Conservation (phyloP, 1,284 basidiomycete species). For the Ustilago trichophora region DNA sequence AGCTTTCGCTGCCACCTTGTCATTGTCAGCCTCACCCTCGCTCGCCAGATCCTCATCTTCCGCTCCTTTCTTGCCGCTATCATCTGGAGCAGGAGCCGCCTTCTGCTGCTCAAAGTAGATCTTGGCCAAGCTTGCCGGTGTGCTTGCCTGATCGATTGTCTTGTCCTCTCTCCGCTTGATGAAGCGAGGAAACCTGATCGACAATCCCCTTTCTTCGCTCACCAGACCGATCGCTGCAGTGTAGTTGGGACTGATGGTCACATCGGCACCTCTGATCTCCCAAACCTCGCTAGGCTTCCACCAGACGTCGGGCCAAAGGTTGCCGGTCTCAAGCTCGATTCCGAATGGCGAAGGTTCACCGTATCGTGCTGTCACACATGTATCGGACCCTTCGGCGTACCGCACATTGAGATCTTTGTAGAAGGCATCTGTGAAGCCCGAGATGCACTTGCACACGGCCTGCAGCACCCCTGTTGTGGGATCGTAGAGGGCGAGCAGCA, state of each 20-base stretch:
- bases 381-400: slow-evolving; percentile 35
- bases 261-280: slow-evolving; percentile 78
- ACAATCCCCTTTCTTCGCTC: slow-evolving; percentile 74
- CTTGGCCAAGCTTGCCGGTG: slow-evolving; percentile 50
- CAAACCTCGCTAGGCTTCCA: slow-evolving; percentile 76
- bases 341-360: slow-evolving; percentile 31
- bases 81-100: slow-evolving; percentile 22
- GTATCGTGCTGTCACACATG: slow-evolving; percentile 23
- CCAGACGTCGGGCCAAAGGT: slow-evolving; percentile 80
- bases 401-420: slow-evolving; percentile 71
- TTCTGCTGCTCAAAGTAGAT: slow-evolving; percentile 58
- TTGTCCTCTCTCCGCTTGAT: slow-evolving; percentile 61
- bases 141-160: slow-evolving; percentile 47
- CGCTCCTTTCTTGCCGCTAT: slow-evolving; percentile 1
- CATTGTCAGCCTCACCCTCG: slow-evolving; percentile 10
- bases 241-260: slow-evolving; percentile 88
- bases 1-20: background rate
- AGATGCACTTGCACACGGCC: slow-evolving; percentile 64
- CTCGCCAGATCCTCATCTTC: slow-evolving; percentile 15
- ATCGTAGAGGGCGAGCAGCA: slow-evolving; percentile 82
- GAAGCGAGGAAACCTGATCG: slow-evolving; percentile 68
- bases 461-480: slow-evolving; percentile 75
- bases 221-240: slow-evolving; percentile 77
- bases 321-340: slow-evolving; percentile 67
- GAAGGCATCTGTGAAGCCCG: slow-evolving; percentile 86